Evolutionary conservation across 2,329 filamentous ascomycete species (phyloP), one percentile per base, ranked within the genome.

Genomic region (Cladophialophora carrionii): DNA sequence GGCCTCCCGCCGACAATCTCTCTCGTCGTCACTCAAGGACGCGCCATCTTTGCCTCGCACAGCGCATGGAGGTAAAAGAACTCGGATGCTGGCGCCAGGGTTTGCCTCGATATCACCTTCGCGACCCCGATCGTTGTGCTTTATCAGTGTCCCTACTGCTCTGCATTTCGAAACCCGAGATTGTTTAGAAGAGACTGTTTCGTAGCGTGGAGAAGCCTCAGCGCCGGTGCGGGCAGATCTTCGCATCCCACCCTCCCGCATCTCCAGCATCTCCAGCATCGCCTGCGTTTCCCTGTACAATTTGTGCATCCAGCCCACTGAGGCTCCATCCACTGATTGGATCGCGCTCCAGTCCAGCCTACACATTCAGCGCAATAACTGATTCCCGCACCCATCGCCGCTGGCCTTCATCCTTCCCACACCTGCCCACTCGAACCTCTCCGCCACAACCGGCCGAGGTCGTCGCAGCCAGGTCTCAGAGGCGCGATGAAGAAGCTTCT

Each of bases 401-500:
- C 54, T 24, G 17, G 24, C 54, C 54, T 31, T 46, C 54, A 32
- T 0, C 9, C 14, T 9, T 7, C 31, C 22, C 34, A 57, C 14
- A 41, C 20, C 37, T 57, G 12, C 10, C 34, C 22, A 6, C 24
- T 57, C n/a, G n/a, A 22, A 14, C 20, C 37, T 43, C n/a, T 20
- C 31, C 31, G 9, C 29, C 10, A 12, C 22, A 1, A 20, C 29
- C 52, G 17, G 3, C 24, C 3, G 12, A 52, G 17, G 31, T 29
- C 7, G 48, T 53, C 12, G n/a, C 29, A 43, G 31, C 26, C 20
- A 20, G 20, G 22, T 29, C 20, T 41, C 31, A 41, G 2, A 22
- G 34, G 12, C 64, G 59, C 26, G 26, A 70, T 70, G 68, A 70
- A 68, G 65, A 66, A 65, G 56, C 64, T 70, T 20, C 55, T 70